Evolutionary conservation across 148 eudicot genomes (phyloP), one percentile per base, ranked within the genome.

Genomic region (Amaranthus palmeri): DNA sequence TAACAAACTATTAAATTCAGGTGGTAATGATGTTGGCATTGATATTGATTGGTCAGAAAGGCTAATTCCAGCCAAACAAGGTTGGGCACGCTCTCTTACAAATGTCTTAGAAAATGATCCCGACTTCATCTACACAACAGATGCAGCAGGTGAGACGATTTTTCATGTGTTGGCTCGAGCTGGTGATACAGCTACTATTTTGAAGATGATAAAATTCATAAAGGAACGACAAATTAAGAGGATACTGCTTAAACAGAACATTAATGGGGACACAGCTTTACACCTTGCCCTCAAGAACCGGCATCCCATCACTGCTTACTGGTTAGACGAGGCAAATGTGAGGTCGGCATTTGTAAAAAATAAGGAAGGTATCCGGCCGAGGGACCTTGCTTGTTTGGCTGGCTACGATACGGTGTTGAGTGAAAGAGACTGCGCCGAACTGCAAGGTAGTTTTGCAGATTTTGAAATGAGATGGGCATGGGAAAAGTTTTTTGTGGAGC

Each of bases 261-360:
- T 44, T 6, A 5, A 65, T 47, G 68, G 68, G 46, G 68, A 65
- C 15, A 65, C 68, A 6, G 10, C 68, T 36, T 48, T 66, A 49
- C 69, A 66, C 53, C 40, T 66, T 12, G 69, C 69, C 54, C 11
- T 48, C 17, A 13, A 66, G 69, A 65, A 66, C 7, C 13, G 54
- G 6, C 69, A 6, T 5, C 1, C 12, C 12, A 11, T 4, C 25
- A 2, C 17, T 3, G 53, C 53, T 12, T 48, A 6, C 12, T 41
- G 9, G 10, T 66, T 66, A 54, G 40, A 7, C 4, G 10, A 8
- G 49, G 69, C 54, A 14, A 41, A 48, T 12, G 0, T 0, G 54
- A 25, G 2, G 69, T 40, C 53, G 5, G 5, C 0, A 10, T 40
- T 1, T 48, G 49, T 49, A 17, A 1, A 0, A 17, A 49, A 66